Evolutionary conservation across 176 grass and related monocot species (phyloP).

Genomic region (Juncus inflexus): DNA sequence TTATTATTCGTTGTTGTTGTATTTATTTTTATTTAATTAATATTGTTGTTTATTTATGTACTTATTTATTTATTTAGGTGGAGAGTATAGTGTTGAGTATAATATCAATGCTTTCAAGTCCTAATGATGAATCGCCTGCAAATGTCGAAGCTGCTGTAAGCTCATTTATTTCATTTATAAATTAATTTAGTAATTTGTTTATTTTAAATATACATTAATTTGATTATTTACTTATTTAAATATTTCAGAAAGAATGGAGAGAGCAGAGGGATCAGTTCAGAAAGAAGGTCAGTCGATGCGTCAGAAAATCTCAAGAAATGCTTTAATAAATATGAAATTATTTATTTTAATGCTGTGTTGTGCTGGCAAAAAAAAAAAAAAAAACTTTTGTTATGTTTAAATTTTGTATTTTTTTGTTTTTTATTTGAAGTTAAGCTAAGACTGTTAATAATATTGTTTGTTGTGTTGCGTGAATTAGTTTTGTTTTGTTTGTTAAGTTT

Average conservation of each 20-base stretch:
- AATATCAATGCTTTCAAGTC: conserved; percentile 38
- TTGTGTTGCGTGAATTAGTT: too few species aligned
- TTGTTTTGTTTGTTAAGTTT: too few species aligned
- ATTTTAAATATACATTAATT: background rate
- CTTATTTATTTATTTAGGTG: conserved; percentile 19
- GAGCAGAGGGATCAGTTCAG: conserved; percentile 33
- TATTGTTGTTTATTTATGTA: background rate
- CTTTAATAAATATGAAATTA: conserved; percentile 17
- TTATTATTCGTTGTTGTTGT: background rate
- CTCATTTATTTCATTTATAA: background rate
- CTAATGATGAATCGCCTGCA: conserved; percentile 34
- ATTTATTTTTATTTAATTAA: background rate
- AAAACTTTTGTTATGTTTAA: too few species aligned
- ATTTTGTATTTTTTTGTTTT: too few species aligned
- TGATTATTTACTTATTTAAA: background rate
- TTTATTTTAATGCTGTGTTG: too few species aligned
- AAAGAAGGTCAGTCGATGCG: conserved; percentile 34
- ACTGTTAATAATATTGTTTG: too few species aligned
- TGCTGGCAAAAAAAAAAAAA: too few species aligned
- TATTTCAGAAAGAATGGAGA: conserved; percentile 41
- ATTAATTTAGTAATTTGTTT: background rate
- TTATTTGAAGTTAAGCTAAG: too few species aligned
- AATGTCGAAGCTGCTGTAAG: conserved; percentile 34
- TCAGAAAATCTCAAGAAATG: conserved; percentile 42
- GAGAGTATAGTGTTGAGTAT: conserved; percentile 35